A percentile compares a stretch with the other conserved stretches of the same genome.
These are phyloP conservation scores for Rhododendron mucronatum DNA, from an alignment of 148 eudicot species.

Conservation along the genomic window DNA sequence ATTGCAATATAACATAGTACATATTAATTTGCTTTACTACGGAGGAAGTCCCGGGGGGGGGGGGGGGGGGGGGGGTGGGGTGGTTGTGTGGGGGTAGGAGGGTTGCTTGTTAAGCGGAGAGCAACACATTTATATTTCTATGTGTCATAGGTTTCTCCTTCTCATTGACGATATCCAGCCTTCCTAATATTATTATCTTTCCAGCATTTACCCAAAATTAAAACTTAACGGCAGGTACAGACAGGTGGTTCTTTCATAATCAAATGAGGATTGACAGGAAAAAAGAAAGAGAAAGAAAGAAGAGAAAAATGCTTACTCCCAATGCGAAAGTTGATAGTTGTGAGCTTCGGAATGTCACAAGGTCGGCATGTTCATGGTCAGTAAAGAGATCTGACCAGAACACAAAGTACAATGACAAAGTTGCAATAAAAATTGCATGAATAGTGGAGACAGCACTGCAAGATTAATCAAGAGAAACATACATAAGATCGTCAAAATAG, in stretches of 20 bases:
- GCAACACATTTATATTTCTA: background rate
- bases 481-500: background rate
- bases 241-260: background rate
- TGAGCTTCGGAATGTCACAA: slow-evolving; percentile 70
- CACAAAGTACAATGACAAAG: slow-evolving; percentile 81
- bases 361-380: slow-evolving; percentile 43
- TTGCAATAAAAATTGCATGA: slow-evolving; percentile 83
- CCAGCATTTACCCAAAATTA: background rate
- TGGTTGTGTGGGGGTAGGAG: no score
- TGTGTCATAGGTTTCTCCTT: background rate
- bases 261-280: background rate
- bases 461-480: slow-evolving; percentile 6
- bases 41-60: background rate
- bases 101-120: background rate
- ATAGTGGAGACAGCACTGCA: slow-evolving; percentile 84
- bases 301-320: slow-evolving; percentile 59
- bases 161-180: background rate
- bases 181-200: background rate
- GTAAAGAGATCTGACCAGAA: slow-evolving; percentile 91
- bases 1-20: background rate
- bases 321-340: slow-evolving; percentile 73
- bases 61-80: no score
- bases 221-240: background rate
- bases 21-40: background rate
- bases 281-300: background rate